Evolutionary conservation across 2,329 filamentous ascomycete genomes (phyloP), one percentile per base, ranked within the genome.

Genomic region (Mariannaea sp.): DNA sequence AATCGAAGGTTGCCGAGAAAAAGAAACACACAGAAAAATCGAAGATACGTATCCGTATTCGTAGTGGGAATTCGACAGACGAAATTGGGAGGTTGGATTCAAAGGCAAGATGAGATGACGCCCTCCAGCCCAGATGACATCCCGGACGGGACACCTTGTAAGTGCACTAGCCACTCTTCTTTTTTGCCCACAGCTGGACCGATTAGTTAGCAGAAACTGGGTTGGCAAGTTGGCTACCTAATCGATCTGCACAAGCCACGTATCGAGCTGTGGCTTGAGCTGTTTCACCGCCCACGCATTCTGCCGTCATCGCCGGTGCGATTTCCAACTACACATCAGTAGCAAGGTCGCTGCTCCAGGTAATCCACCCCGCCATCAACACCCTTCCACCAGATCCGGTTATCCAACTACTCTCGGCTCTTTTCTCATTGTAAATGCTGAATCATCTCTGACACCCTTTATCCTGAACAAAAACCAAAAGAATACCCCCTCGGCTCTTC

Each of bases 251-350:
- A 30, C 41, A 26, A 44, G 41, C 24, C 41, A 30, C 40, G 19
- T 29, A 30, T 29, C 7, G 3, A 22, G 13, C 35, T 40, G 39
- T 41, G 33, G 33, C 33, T 19, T 46, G 53, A 0, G 2, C n/a
- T n/a, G n/a, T 22, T 22, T 43, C 49, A 59, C 59, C 59, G 59
- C 59, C 47, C 24, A 17, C 2, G 3, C 33, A 51, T 61, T 60
- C 56, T 62, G 59, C 59, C 59, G 14, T 13, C 33, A 10, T 38
- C n/a, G 14, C 32, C n/a, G 5, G 7, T 17, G 32, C 17, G n/a
- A 16, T 35, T 35, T 35, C 27, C 33, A 42, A 40, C 20, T 41
- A 48, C 53, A 59, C 59, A 56, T 61, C 59, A 61, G 42, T 51
- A 29, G 42, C 22, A 54, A 49, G 59, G 58, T 55, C 57, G 39